Evolutionary conservation across 1,284 basidiomycete genomes (phyloP).

Genomic region (Ceratobasidium sp.): DNA sequence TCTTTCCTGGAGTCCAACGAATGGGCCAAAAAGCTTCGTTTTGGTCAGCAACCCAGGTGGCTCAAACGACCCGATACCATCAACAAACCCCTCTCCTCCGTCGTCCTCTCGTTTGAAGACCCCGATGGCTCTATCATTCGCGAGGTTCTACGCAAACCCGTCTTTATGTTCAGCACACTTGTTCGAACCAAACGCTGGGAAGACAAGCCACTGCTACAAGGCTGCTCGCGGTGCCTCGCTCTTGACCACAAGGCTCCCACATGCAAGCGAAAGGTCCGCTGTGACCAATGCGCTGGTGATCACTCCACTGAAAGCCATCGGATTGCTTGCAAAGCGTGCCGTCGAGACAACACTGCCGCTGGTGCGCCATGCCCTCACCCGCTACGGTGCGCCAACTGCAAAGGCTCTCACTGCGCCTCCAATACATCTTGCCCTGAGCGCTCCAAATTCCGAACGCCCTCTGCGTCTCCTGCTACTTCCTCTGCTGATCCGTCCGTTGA

Average conservation of each 20-base stretch:
- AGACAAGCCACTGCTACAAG: neutral
- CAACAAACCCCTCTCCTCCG: neutral
- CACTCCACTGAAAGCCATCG: neutral
- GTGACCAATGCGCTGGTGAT: neutral
- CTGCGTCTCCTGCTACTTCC: too few species aligned
- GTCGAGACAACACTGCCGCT: neutral
- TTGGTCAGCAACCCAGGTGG: neutral
- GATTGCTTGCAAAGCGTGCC: neutral
- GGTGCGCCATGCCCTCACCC: neutral
- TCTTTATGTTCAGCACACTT: neutral
- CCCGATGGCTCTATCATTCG: neutral
- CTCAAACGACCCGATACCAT: neutral
- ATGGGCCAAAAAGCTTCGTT: neutral
- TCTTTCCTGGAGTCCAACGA: neutral
- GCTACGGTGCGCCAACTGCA: neutral
- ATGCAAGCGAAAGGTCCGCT: neutral
- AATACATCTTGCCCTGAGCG: neutral
- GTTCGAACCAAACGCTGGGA: neutral
- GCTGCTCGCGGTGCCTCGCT: neutral
- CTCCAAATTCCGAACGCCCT: neutral
- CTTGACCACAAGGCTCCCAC: neutral
- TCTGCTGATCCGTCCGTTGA: too few species aligned
- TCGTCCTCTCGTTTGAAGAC: neutral
- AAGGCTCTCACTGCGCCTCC: neutral
- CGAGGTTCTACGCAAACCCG: neutral